phyloP scores from a whole-genome alignment of 202 grass and related monocot species.

The Eragrostis tef region DNA sequence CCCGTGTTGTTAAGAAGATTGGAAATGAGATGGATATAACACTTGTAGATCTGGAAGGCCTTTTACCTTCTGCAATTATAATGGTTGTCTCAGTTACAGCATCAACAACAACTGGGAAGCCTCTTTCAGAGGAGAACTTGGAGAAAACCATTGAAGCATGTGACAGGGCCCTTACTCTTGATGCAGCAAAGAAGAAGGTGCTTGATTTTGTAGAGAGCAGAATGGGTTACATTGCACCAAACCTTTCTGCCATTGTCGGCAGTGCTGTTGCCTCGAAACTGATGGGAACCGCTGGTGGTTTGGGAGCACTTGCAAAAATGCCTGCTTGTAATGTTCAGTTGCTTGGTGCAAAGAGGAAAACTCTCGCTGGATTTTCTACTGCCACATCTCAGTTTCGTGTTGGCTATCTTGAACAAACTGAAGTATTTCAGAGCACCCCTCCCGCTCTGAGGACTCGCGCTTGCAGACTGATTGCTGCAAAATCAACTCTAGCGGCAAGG shows the following conservation, averaged over 20 bases:
- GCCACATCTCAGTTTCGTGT: constrained; percentile 73
- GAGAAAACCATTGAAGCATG: constrained; percentile 75
- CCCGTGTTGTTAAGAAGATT: constrained; percentile 89
- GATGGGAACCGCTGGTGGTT: constrained; percentile 81
- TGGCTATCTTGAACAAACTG: constrained; percentile 83
- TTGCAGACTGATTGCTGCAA: constrained; percentile 69
- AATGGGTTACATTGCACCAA: constrained; percentile 86
- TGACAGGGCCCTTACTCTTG: constrained; percentile 75
- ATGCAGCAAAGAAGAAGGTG: constrained; percentile 83
- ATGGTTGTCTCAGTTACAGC: constrained; percentile 83
- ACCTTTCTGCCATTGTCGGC: constrained; percentile 79
- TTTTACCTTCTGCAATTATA: constrained; percentile 85
- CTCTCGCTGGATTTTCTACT: constrained; percentile 78
- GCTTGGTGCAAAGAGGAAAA: constrained; percentile 80
- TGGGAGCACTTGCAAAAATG: constrained; percentile 80
- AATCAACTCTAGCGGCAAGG: constrained; percentile 78
- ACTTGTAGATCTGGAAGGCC: constrained; percentile 81
- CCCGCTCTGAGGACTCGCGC: constrained; percentile 67
- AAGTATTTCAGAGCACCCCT: constrained; percentile 83
- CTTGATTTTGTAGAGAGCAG: constrained; percentile 87
- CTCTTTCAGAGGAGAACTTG: constrained; percentile 72
- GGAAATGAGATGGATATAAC: constrained; percentile 88
- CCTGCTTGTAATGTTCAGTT: constrained; percentile 87
- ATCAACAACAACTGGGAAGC: constrained; percentile 86
- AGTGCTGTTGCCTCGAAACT: constrained; percentile 80